Evolutionary conservation across 768 basidiomycete species (phyloP).

Genomic region (Tylopilus intermedius): DNA sequence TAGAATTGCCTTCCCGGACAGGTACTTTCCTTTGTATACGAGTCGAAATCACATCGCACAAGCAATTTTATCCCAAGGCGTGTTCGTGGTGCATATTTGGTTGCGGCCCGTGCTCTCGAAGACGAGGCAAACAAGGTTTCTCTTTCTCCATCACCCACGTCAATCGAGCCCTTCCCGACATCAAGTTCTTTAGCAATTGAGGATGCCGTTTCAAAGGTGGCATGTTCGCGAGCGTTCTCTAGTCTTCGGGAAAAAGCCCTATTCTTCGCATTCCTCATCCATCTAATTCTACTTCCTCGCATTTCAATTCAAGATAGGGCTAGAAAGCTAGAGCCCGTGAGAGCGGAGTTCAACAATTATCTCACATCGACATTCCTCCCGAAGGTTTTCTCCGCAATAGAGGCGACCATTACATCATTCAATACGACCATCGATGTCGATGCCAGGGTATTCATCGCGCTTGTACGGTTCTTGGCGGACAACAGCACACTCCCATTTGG

Average conservation of each 20-base stretch:
- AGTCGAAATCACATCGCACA: constrained; percentile 29
- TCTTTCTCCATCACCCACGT: background rate
- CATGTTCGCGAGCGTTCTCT: constrained; percentile 4
- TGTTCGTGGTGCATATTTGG: constrained; percentile 5
- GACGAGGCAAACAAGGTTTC: background rate
- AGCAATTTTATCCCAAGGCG: constrained; percentile 12
- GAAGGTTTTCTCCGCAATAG: constrained; percentile 30
- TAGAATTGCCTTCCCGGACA: constrained; percentile 19
- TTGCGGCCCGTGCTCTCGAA: constrained; percentile 13
- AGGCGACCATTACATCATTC: constrained; percentile 19
- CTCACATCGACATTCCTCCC: constrained; percentile 41
- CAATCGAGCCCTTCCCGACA: background rate
- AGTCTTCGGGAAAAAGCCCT: constrained; percentile 15
- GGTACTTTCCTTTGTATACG: constrained; percentile 59
- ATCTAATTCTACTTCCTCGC: constrained; percentile 34
- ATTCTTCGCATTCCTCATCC: constrained; percentile 36
- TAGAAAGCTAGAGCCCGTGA: constrained; percentile 26
- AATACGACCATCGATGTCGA: constrained; percentile 44
- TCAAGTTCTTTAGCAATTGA: background rate
- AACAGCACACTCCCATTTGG: constrained; percentile 17
- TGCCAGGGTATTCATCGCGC: constrained; percentile 44
- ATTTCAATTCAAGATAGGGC: constrained; percentile 41
- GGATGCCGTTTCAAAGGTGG: constrained; percentile 11
- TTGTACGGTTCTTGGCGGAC: constrained; percentile 37
- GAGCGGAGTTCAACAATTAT: constrained; percentile 25